Evolutionary conservation across 225 moss, liverwort and hornwort genomes (phyloP), one percentile per base, ranked within the genome.

Genomic region (Sphagnum tenellum): DNA sequence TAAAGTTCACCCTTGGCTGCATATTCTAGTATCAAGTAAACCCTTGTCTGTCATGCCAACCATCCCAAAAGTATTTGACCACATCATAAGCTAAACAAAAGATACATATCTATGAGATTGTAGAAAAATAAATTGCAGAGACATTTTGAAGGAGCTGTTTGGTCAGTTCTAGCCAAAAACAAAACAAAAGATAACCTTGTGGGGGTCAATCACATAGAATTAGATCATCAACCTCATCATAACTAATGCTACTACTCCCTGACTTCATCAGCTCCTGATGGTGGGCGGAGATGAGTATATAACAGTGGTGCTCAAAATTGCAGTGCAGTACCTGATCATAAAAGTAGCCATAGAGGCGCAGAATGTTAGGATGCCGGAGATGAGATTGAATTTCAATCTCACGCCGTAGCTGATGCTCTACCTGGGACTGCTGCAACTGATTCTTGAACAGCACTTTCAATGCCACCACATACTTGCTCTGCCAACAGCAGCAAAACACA

Each of bases 301-400:
- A 29, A 29, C 29, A 29, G 29, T 29, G 29, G 29, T 29, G 29
- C 29, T 29, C 29, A 29, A 29, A 29, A 29, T 29, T 1, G 1
- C 29, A 29, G 1, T 52, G 6, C 0, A 2, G 0, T 4, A 89
- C 96, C 83, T 88, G 79, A 57, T 96, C 96, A 67, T 96, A 92
- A 29, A 96, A 92, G 59, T 96, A 92, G 0, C 92, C 96, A 49
- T 92, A 96, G 2, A 96, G 88, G n/a, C 96, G 96, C 58, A 96
- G 87, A 69, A 96, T 96, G n/a, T 92, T 96, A 0, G 96, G 96
- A 71, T 96, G 96, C 2, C 96, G 92, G 51, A 96, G 92, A 56
- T 96, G 96, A 61, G 89, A 92, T 56, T 96, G 96, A 47, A 96
- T 96, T 80, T 96, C 96, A 66, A 96, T 96, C 65, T 96, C 96